These are phyloP conservation scores for Micractinium conductrix DNA, from an alignment of 139 green algal genomes.

Conservation along the genomic window DNA sequence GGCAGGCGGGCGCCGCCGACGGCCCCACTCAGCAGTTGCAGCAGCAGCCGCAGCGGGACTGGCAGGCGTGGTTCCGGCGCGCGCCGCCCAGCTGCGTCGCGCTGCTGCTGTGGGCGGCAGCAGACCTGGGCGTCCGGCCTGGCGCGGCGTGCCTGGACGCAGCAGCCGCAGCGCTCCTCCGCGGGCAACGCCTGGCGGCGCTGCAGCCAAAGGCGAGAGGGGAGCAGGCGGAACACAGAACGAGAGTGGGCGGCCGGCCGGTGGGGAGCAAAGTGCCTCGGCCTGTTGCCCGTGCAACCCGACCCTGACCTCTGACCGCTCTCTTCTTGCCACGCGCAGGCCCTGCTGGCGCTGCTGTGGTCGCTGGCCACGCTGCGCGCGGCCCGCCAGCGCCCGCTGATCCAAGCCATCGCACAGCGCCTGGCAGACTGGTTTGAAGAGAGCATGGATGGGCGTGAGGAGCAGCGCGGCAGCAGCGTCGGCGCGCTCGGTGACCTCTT, in stretches of 20 bases:
- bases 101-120: conserved; percentile 10
- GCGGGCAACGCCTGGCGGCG: too few relatives aligned
- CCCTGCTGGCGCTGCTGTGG: conserved; percentile 29
- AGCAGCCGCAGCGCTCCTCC: background rate
- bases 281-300: too few relatives aligned
- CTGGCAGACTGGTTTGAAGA: conserved; percentile 12
- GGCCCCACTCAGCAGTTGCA: background rate
- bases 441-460: background rate
- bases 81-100: background rate
- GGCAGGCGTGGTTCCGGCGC: conserved; percentile 19
- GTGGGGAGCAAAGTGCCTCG: too few relatives aligned
- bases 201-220: too few relatives aligned
- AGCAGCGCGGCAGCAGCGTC: background rate
- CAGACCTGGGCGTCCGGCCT: background rate
- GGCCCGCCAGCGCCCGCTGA: background rate
- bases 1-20: background rate
- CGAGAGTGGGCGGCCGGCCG: too few relatives aligned
- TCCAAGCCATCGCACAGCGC: background rate
- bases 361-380: conserved; percentile 20
- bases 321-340: too few relatives aligned
- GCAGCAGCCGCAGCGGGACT: background rate
- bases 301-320: too few relatives aligned
- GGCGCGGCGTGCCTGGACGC: background rate
- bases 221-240: too few relatives aligned
- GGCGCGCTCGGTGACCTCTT: too few relatives aligned